These are phyloP conservation scores for Chenopodium quinoa DNA, from an alignment of 148 eudicot genomes.

Conservation along the genomic window DNA sequence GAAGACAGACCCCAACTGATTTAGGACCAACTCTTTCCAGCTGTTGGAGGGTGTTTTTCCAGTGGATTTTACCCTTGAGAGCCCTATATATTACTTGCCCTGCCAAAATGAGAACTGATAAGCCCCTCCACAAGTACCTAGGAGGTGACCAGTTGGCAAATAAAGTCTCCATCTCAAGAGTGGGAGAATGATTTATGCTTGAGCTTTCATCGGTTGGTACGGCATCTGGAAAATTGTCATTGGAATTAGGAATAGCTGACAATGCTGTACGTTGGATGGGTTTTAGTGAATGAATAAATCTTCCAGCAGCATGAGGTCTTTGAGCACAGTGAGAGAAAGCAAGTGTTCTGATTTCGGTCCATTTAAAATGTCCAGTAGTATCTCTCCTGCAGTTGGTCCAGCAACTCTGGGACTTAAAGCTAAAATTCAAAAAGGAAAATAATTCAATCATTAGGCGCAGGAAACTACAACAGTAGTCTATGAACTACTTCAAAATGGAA, in stretches of 20 bases:
- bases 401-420: not conserved
- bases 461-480: not conserved
- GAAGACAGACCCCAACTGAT: constrained; percentile 84
- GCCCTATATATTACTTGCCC: constrained; percentile 79
- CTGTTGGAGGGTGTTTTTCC: constrained; percentile 96
- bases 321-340: constrained; percentile 22
- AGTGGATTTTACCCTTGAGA: constrained; percentile 78
- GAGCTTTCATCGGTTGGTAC: constrained; percentile 42
- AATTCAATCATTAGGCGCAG: not conserved
- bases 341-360: constrained; percentile 21
- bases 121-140: constrained; percentile 75
- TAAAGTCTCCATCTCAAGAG: constrained; percentile 37
- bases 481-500: constrained; percentile 6
- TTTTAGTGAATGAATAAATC: constrained; percentile 25
- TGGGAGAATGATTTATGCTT: constrained; percentile 34
- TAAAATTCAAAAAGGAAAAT: not conserved
- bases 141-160: constrained; percentile 90
- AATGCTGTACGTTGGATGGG: constrained; percentile 25
- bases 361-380: constrained; percentile 14
- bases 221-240: constrained; percentile 51
- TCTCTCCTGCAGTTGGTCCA: constrained; percentile 40
- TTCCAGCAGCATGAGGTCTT: constrained; percentile 27
- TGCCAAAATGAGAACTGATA: constrained; percentile 64
- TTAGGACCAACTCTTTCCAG: constrained; percentile 89
- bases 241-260: constrained; percentile 34